Evolutionary conservation across 176 grass and related monocot genomes (phyloP).

Genomic region (Ensete ventricosum): DNA sequence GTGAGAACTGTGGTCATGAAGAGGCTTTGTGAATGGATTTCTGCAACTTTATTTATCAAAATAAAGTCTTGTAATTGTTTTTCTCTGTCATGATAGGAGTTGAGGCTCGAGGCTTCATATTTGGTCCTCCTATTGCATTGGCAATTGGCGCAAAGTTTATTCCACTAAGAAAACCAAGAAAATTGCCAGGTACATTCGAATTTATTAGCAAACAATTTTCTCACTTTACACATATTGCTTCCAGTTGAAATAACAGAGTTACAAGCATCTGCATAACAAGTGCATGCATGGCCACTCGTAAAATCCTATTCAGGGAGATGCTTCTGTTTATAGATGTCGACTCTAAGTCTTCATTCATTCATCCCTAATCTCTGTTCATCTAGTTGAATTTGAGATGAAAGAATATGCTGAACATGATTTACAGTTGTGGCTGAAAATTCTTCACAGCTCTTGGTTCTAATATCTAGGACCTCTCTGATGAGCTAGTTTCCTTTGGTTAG

Average conservation of each 20-base stretch:
- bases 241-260: no score
- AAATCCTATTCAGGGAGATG: neutral
- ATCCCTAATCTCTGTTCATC: neutral
- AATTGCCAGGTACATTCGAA: slow-evolving; percentile 38
- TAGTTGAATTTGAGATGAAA: neutral
- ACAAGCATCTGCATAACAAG: no score
- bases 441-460: neutral
- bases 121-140: slow-evolving; percentile 55
- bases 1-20: no score
- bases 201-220: neutral
- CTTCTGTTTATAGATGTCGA: neutral
- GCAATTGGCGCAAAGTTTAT: slow-evolving; percentile 63
- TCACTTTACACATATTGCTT: no score
- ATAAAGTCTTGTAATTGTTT: neutral
- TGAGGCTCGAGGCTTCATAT: slow-evolving; percentile 62
- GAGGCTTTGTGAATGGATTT: no score
- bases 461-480: no score
- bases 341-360: neutral
- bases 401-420: neutral
- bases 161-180: slow-evolving; percentile 54
- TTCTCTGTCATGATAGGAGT: slow-evolving; percentile 27
- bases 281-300: no score
- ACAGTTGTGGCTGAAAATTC: neutral
- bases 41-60: no score
- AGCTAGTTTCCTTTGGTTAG: no score